Conservation (phyloP, 176 grass and related monocot species). For the barley (Hordeum vulgare) region DNA sequence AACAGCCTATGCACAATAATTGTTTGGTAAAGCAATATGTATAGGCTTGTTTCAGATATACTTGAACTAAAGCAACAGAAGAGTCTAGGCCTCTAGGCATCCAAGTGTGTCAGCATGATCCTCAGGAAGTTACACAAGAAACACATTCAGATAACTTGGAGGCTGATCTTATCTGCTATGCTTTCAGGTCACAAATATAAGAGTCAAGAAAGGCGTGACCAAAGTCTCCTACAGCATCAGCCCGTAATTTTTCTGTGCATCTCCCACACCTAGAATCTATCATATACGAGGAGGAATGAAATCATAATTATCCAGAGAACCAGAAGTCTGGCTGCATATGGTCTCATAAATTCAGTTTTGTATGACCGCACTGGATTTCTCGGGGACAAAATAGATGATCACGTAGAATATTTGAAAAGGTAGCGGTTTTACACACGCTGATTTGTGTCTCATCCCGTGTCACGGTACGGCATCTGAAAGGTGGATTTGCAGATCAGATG, state of each 20-base stretch:
- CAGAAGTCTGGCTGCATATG: background rate
- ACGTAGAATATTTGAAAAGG: background rate
- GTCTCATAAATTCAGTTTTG: background rate
- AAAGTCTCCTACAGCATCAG: slow-evolving; percentile 68
- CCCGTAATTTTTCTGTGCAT: slow-evolving; percentile 13
- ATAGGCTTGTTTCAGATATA: background rate
- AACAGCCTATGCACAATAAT: background rate
- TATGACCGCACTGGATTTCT: background rate
- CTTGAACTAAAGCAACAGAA: background rate
- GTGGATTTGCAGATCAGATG: background rate
- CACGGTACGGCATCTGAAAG: background rate
- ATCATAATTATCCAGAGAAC: background rate
- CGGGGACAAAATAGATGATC: background rate
- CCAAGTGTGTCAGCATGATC: too few species aligned
- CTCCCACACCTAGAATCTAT: background rate
- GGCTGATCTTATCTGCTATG: slow-evolving; percentile 13
- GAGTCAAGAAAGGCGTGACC: slow-evolving; percentile 79
- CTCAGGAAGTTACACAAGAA: background rate
- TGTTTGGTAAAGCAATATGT: background rate
- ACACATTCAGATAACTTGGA: background rate
- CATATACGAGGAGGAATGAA: background rate
- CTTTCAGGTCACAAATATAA: slow-evolving; percentile 59
- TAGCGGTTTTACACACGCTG: background rate
- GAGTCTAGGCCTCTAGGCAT: background rate
- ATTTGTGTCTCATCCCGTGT: background rate